Conservation (phyloP, 2,329 filamentous ascomycete species). For the Ilyonectria destructans region DNA sequence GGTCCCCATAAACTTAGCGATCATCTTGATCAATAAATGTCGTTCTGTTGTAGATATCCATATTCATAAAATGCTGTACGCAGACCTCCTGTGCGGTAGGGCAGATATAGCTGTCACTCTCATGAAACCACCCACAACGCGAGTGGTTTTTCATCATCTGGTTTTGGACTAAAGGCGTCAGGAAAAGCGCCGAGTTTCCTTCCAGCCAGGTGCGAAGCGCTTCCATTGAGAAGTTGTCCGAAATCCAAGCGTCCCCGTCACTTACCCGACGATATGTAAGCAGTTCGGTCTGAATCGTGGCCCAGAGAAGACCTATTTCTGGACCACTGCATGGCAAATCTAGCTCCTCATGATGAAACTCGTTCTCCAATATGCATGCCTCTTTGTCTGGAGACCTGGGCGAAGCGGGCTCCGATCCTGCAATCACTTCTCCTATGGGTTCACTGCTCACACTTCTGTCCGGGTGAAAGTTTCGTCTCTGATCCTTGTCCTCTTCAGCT, state of each 20-base stretch:
- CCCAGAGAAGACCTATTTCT: conserved; percentile 29
- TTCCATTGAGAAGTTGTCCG: conserved; percentile 21
- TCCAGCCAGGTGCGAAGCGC: conserved; percentile 16
- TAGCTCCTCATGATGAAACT: no score
- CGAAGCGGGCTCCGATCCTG: no score
- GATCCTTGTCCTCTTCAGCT: not conserved
- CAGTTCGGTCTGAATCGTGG: conserved; percentile 31
- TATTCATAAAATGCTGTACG: conserved; percentile 1
- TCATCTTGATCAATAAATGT: not conserved
- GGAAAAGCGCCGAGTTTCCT: fast-evolving
- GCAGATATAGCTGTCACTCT: not conserved
- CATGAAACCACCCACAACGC: conserved; percentile 28
- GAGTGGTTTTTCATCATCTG: not conserved
- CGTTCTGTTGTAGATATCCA: not conserved
- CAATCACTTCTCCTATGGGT: no score
- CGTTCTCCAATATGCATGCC: no score
- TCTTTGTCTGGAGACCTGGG: no score
- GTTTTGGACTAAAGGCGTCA: conserved; percentile 9
- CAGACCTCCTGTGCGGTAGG: not conserved
- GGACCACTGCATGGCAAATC: conserved; percentile 6
- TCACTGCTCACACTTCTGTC: not conserved
- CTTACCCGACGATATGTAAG: conserved; percentile 30
- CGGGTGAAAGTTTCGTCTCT: not conserved
- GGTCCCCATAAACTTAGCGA: not conserved
- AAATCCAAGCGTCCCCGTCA: conserved; percentile 26